A percentile compares a stretch with the other conserved stretches of the same genome.
These are phyloP conservation scores for Fusarium pseudograminearum DNA, from an alignment of 2,329 filamentous ascomycete species.

Conservation along the genomic window DNA sequence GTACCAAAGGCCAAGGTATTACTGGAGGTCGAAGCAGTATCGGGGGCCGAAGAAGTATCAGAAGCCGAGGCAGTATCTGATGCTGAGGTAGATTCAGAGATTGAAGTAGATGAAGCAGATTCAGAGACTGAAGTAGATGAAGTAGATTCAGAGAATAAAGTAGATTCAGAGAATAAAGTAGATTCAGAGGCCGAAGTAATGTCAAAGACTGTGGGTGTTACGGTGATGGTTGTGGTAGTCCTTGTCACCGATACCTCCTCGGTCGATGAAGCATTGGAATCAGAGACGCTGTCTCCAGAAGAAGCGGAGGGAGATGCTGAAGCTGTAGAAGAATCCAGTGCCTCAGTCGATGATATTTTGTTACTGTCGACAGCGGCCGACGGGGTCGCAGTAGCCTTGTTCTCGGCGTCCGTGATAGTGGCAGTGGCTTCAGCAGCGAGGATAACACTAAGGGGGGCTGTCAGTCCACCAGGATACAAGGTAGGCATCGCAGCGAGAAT, in stretches of 20 bases:
- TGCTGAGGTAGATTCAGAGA: background rate
- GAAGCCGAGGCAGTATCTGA: background rate
- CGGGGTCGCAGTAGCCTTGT: background rate
- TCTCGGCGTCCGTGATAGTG: background rate
- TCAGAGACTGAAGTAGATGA: background rate
- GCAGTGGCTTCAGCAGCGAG: background rate
- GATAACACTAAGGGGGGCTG: background rate
- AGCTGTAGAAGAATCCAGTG: background rate
- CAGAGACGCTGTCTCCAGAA: background rate
- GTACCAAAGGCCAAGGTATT: no score
- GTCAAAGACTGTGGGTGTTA: background rate
- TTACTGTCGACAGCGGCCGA: background rate
- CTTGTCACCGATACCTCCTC: background rate
- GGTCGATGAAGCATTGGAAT: background rate
- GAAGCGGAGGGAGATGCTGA: background rate
- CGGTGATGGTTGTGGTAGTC: conserved; percentile 22
- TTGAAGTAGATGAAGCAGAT: no score
- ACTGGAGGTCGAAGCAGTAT: background rate
- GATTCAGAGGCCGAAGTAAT: background rate
- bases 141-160: background rate
- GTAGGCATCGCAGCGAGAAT: conserved; percentile 6
- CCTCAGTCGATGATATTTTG: background rate
- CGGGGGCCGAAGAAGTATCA: background rate
- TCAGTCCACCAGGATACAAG: conserved; percentile 8
- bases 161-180: no score